Base-by-base conservation (phyloP, 1,284 basidiomycete species). In the Malassezia psittaci region DNA sequence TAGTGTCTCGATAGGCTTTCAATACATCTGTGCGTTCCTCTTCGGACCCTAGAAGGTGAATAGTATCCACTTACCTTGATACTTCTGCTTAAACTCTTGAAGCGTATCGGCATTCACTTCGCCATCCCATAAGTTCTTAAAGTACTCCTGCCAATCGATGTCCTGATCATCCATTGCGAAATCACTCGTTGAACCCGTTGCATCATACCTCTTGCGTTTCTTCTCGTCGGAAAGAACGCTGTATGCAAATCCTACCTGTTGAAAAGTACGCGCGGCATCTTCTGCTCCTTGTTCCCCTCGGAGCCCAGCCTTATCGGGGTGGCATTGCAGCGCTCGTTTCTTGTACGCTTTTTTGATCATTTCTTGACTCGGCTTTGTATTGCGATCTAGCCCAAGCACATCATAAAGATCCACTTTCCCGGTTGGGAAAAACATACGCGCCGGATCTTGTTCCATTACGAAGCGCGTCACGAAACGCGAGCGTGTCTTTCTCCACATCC, bases 71-170 rank as follows among this genome's bases (percentile, higher is more conserved):
- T n/a, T 39, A 39, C 41, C 59, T 51, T 69, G 67, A 42, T 74
- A 74, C 47, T 67, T 65, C 13, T 57, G 40, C 60, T 68, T 65
- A 48, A 71, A 71, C 10, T 67, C 64, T 18, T 67, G 65, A 5
- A 75, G 61, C 6, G 64, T 66, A 44, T 69, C 57, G 1, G 62
- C 60, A 18, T 48, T 64, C 6, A 75, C 71, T 44, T 72, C 68
- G 24, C 71, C 72, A 4, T 62, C 63, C 70, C 70, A 74, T 34
- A 74, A 61, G 54, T 61, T 60, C 46, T 67, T 65, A 57, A 75
- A 75, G 63, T 75, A 73, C n/a, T 70, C 68, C 53, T 72, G 64
- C 72, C 72, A 75, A 65, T 71, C 67, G n/a, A 72, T 64, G n/a
- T 65, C 60, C 11, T 53, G 65, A 35, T 69, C 68, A 4, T 60